Base-by-base conservation (phyloP, 306 rosid species). In the Dicorynia guianensis region DNA sequence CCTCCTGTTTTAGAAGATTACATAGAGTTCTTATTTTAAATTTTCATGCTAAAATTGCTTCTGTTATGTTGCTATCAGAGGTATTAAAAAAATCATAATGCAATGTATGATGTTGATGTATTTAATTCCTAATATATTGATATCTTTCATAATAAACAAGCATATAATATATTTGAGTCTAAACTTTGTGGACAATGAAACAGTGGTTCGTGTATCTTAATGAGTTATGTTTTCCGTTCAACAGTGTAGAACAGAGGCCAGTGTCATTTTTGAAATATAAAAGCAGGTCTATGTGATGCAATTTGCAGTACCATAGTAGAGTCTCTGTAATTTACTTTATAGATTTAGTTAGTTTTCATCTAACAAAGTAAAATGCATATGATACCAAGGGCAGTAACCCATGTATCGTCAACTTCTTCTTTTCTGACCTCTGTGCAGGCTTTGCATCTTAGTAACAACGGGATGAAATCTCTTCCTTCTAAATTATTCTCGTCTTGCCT, bases 391-490 rank as follows among this genome's bases (percentile, higher is more conserved):
- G 30, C 30, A 35, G 17, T 17, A 3, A 18, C 40, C 42, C 56
- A 25, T 17, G 15, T 46, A 63, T 19, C 59, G 30, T 67, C 62
- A 69, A 68, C 65, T 52, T 61, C 46, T 67, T 69, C 58, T 13
- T 8, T 46, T 75, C 58, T 53, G 56, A 8, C 3, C 54, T 30
- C 50, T 20, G 14, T 87, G 85, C 81, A 92, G 98, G 91, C 89
- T 54, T 69, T 95, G 91, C 70, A 78, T 77, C 92, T 95, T 39
- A 76, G 87, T 71, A 93, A 92, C 80, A 92, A 92, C 58, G 92
- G 84, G 25, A 79, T 95, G 82, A 95, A 79, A 65, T 86, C 97
- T 20, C 89, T 95, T 65, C 98, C 98, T 56, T 83, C 85, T n/a
- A 77, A 86, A 48, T 76, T 90, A 75, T 89, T 94, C 88, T 88